Evolutionary conservation across 2,329 filamentous ascomycete species (phyloP).

Genomic region (Allantophomopsis cytisporea): DNA sequence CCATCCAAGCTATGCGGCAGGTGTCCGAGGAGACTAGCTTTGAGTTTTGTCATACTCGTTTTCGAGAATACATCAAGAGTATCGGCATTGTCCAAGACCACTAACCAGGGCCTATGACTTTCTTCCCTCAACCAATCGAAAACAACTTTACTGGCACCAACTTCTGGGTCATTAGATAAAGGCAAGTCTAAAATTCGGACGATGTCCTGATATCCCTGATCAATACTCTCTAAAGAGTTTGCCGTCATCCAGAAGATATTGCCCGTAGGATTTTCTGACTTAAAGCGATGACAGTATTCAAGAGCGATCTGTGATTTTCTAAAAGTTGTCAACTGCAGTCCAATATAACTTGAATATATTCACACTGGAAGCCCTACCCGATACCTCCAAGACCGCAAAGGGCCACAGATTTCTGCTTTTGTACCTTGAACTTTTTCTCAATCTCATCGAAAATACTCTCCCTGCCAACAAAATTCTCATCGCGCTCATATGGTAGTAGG

Average conservation of each 20-base stretch:
- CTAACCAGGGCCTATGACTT: constrained; percentile 16
- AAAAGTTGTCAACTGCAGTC: no score
- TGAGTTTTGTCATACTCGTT: constrained; percentile 10
- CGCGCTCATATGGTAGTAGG: background rate
- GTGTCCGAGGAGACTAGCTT: constrained; percentile 6
- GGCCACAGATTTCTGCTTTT: background rate
- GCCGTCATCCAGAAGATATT: constrained; percentile 14
- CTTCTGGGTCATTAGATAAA: constrained; percentile 4
- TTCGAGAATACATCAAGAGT: constrained; percentile 12
- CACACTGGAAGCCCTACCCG: background rate
- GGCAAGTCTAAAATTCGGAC: constrained; percentile 5
- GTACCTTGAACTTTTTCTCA: background rate
- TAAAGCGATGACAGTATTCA: constrained; percentile 7
- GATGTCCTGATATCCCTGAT: constrained; percentile 6
- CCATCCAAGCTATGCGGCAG: constrained; percentile 10
- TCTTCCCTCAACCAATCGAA: constrained; percentile 14
- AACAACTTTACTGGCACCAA: constrained; percentile 17
- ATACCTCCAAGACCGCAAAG: background rate
- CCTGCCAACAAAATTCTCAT: background rate
- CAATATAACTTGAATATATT: background rate
- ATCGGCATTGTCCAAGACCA: constrained; percentile 24
- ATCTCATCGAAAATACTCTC: background rate
- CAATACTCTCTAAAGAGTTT: constrained; percentile 10
- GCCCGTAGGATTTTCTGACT: constrained; percentile 4
- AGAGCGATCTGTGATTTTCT: constrained; percentile 15